These are phyloP conservation scores for Botryotinia calthae DNA, from an alignment of 2,329 filamentous ascomycete genomes.

Conservation along the genomic window DNA sequence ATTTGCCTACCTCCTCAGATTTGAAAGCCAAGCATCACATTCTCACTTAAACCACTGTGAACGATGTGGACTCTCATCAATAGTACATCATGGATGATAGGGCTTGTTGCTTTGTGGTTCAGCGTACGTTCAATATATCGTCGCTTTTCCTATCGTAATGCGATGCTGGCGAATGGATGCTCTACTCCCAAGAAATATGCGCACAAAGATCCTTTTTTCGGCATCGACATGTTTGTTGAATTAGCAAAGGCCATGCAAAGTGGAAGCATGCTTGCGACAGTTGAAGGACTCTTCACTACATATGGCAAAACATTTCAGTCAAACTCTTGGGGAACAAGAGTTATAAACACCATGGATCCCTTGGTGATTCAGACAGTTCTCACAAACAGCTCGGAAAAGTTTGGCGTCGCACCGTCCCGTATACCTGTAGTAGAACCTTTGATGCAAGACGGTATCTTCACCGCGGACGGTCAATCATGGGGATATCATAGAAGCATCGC, in stretches of 20 bases:
- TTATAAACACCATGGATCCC: constrained; percentile 46
- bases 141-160: neutral
- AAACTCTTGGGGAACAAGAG: constrained; percentile 8
- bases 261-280: constrained; percentile 1
- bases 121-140: neutral
- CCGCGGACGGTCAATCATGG: constrained; percentile 50
- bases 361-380: constrained; percentile 55
- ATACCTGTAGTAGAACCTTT: constrained; percentile 46
- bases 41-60: neutral
- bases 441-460: constrained; percentile 55
- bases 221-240: neutral
- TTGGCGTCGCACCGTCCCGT: constrained; percentile 46
- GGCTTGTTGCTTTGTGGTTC: neutral
- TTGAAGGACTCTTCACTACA: constrained; percentile 4
- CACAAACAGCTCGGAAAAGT: constrained; percentile 54
- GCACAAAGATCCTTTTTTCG: neutral
- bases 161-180: neutral
- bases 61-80: neutral
- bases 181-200: neutral
- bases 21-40: neutral
- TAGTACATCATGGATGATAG: neutral
- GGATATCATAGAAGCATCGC: constrained; percentile 49
- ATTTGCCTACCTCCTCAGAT: neutral
- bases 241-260: neutral
- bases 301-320: constrained; percentile 20